Percentiles rank a stretch among this genome's conserved stretches.
These are phyloP conservation scores for Nicotiana tabacum DNA, from an alignment of 257 asterid species.

Conservation along the genomic window DNA sequence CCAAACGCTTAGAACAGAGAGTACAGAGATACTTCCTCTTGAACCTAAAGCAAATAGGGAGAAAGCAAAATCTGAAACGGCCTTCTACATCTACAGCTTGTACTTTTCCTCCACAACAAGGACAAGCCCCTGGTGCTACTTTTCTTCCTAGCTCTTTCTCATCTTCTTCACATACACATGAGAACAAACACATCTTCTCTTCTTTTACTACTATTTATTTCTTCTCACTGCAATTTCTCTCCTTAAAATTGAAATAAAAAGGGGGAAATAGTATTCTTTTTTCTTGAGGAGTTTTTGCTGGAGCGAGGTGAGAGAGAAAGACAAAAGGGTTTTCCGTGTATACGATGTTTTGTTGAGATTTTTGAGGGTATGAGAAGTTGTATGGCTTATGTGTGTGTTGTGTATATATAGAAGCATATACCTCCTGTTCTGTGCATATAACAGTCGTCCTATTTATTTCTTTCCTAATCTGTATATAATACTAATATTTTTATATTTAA, in stretches of 20 bases:
- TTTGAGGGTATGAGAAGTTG: neutral
- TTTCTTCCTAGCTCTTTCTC: conserved; percentile 50
- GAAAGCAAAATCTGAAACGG: conserved; percentile 34
- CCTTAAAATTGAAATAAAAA: neutral
- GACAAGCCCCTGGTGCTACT: conserved; percentile 49
- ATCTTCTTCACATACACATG: conserved; percentile 36
- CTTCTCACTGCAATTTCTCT: neutral
- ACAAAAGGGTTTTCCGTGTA: neutral
- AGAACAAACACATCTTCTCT: conserved; percentile 28
- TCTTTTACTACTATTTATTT: neutral
- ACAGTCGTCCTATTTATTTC: too few relatives aligned
- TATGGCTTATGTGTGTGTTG: neutral
- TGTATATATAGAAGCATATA: neutral
- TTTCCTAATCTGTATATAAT: too few relatives aligned
- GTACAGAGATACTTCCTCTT: conserved; percentile 54
- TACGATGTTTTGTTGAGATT: neutral
- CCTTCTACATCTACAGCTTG: conserved; percentile 44
- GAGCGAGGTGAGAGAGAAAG: neutral
- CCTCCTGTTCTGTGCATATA: neutral
- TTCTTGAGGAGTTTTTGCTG: neutral
- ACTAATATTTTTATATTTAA: too few relatives aligned
- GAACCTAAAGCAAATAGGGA: conserved; percentile 49
- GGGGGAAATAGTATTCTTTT: neutral
- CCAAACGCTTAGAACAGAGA: conserved; percentile 44
- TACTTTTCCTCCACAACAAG: conserved; percentile 59